These are phyloP conservation scores for Aspergillus saccharolyticus DNA, from an alignment of 495 filamentous ascomycete genomes.

Conservation along the genomic window DNA sequence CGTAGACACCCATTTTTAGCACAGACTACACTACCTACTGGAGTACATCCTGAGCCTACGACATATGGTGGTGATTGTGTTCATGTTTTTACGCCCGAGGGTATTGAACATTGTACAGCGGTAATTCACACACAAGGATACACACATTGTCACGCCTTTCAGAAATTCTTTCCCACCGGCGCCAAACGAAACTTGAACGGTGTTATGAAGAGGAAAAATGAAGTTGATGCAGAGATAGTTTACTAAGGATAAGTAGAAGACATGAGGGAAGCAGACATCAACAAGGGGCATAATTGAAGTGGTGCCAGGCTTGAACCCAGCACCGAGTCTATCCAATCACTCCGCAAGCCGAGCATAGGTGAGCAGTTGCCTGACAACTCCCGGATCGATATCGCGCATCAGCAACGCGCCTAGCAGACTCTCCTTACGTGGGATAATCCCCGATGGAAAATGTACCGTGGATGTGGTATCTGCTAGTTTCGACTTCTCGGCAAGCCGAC, in stretches of 20 bases:
- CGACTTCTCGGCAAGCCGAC: conserved; percentile 65
- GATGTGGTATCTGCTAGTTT: conserved; percentile 52
- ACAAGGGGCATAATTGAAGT: conserved; percentile 20
- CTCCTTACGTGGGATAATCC: conserved; percentile 64
- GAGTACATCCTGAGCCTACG: too few species aligned
- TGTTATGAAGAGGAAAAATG: background rate
- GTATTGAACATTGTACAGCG: conserved; percentile 45
- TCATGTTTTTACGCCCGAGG: conserved; percentile 33
- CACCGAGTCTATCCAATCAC: conserved; percentile 20
- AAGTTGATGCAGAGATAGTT: conserved; percentile 12
- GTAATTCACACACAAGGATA: conserved; percentile 15
- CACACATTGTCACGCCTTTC: conserved; percentile 35
- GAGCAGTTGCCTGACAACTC: conserved; percentile 66
- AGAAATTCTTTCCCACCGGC: conserved; percentile 26
- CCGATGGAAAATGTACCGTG: conserved; percentile 49
- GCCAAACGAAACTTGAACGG: conserved; percentile 19
- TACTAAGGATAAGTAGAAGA: conserved; percentile 22
- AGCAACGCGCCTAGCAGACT: conserved; percentile 63
- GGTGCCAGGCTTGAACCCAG: conserved; percentile 15
- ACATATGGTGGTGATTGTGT: conserved; percentile 14
- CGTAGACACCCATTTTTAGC: too few species aligned
- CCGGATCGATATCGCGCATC: conserved; percentile 54
- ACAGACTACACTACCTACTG: too few species aligned
- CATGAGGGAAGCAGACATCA: conserved; percentile 27
- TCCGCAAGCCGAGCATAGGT: conserved; percentile 62